Evolutionary conservation across 2,329 filamentous ascomycete genomes (phyloP).

Genomic region (Phyllosticta citrichinensis): DNA sequence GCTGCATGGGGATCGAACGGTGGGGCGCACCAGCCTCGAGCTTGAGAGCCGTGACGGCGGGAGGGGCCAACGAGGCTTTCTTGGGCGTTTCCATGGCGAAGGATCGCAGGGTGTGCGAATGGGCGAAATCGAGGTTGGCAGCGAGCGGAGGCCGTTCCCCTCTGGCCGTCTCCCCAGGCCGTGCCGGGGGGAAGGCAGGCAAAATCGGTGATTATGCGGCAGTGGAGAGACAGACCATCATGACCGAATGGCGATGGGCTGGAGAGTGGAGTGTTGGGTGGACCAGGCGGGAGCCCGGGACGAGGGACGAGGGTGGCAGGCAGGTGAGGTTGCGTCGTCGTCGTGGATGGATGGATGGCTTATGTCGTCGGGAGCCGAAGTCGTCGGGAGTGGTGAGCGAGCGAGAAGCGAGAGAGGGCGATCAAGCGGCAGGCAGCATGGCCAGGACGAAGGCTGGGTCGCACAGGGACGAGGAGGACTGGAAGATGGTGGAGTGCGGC

Average conservation of each 20-base stretch:
- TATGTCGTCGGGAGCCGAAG: background rate
- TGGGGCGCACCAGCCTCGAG: conserved; percentile 25
- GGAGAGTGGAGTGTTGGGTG: background rate
- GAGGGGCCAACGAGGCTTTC: conserved; percentile 28
- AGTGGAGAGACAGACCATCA: conserved; percentile 24
- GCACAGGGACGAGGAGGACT: background rate
- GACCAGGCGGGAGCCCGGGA: background rate
- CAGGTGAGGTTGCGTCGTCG: background rate
- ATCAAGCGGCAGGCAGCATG: background rate
- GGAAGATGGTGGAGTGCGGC: background rate
- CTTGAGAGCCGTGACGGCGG: conserved; percentile 34
- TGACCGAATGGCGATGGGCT: conserved; percentile 12
- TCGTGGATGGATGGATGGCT: background rate
- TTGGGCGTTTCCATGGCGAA: conserved; percentile 14
- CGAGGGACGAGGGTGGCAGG: background rate
- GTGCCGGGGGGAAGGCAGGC: conserved; percentile 22
- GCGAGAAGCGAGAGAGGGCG: background rate
- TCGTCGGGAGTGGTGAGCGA: background rate
- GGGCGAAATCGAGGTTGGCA: background rate
- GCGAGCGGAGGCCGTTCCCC: conserved; percentile 1
- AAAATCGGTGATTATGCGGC: conserved; percentile 20
- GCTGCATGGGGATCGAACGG: conserved; percentile 38
- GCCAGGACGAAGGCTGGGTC: background rate
- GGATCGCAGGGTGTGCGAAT: background rate
- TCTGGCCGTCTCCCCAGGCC: conserved; percentile 12